phyloP scores from a whole-genome alignment of 495 filamentous ascomycete species.

The Talaromyces ruber region DNA sequence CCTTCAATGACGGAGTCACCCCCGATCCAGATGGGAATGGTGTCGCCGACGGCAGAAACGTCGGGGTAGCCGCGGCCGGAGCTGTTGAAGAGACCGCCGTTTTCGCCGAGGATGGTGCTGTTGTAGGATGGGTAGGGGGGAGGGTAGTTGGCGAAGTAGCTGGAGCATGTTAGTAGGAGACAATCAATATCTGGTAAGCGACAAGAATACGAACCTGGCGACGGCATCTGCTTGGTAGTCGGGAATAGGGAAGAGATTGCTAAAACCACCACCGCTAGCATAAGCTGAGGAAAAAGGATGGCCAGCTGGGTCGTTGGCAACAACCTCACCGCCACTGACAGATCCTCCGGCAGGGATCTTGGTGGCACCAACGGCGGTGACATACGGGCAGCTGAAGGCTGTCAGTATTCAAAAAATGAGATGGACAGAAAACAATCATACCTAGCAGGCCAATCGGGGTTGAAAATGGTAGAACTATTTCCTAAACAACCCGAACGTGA shows the following conservation, averaged over 20 bases:
- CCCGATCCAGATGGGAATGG: conserved; percentile 35
- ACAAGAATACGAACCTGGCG: neutral
- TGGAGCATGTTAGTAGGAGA: conserved; percentile 1
- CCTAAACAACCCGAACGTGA: conserved; percentile 34
- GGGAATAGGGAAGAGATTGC: conserved; percentile 55
- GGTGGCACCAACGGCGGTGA: conserved; percentile 45
- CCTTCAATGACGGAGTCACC: conserved; percentile 14
- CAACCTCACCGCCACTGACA: conserved; percentile 29
- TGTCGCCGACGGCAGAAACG: conserved; percentile 51
- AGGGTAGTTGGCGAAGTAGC: conserved; percentile 40
- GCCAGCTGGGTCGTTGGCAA: conserved; percentile 25
- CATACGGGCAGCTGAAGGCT: conserved; percentile 33
- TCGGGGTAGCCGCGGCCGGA: conserved; percentile 58
- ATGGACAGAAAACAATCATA: conserved; percentile 18
- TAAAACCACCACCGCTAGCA: conserved; percentile 58
- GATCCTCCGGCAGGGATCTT: conserved; percentile 27
- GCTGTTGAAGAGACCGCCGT: conserved; percentile 48
- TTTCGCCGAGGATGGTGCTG: conserved; percentile 30
- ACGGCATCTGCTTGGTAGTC: conserved; percentile 49
- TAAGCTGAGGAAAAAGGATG: conserved; percentile 17
- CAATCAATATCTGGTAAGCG: too few species aligned
- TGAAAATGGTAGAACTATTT: conserved; percentile 30
- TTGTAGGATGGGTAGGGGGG: conserved; percentile 36
- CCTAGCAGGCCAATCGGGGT: conserved; percentile 40
- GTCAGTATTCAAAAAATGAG: neutral